These are phyloP conservation scores for Phialophora macrospora DNA, from an alignment of 2,329 filamentous ascomycete species.

Conservation along the genomic window DNA sequence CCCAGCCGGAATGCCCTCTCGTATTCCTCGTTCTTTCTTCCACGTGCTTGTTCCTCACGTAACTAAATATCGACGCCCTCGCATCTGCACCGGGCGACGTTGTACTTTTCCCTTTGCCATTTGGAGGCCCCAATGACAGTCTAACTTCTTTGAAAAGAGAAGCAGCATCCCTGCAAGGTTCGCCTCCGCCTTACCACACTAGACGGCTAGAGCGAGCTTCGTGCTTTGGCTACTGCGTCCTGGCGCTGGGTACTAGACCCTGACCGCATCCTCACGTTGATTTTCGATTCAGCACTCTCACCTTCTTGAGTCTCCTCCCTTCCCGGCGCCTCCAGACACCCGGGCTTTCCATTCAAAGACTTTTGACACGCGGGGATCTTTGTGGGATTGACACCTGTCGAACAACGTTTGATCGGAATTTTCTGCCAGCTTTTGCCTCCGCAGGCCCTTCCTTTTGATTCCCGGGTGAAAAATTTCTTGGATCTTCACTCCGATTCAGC, in stretches of 20 bases:
- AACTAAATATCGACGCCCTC: background rate
- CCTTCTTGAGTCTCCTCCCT: slow-evolving; percentile 3
- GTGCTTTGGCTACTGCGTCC: slow-evolving; percentile 22
- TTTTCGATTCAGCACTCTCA: slow-evolving; percentile 2
- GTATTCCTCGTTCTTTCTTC: slow-evolving; percentile 4
- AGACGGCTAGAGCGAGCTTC: slow-evolving; percentile 18
- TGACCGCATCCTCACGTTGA: slow-evolving; percentile 18
- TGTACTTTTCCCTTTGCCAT: slow-evolving; percentile 2
- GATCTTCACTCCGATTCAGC: background rate
- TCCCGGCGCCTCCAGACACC: background rate
- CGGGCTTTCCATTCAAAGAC: background rate
- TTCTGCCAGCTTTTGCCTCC: background rate
- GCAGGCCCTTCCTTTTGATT: background rate
- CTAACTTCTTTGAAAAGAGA: slow-evolving; percentile 8
- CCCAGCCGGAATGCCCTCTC: background rate
- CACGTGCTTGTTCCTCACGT: slow-evolving; percentile 3
- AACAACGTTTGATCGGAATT: background rate
- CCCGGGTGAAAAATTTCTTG: background rate
- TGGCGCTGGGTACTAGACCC: slow-evolving; percentile 24
- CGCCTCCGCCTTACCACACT: slow-evolving; percentile 29
- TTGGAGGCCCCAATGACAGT: slow-evolving; percentile 10
- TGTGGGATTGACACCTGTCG: background rate
- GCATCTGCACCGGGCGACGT: background rate
- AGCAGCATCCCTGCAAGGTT: slow-evolving; percentile 14
- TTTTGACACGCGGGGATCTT: background rate